Evolutionary conservation across 371 early-diverging fungal genomes (phyloP).

Genomic region (Coemansia sp.): DNA sequence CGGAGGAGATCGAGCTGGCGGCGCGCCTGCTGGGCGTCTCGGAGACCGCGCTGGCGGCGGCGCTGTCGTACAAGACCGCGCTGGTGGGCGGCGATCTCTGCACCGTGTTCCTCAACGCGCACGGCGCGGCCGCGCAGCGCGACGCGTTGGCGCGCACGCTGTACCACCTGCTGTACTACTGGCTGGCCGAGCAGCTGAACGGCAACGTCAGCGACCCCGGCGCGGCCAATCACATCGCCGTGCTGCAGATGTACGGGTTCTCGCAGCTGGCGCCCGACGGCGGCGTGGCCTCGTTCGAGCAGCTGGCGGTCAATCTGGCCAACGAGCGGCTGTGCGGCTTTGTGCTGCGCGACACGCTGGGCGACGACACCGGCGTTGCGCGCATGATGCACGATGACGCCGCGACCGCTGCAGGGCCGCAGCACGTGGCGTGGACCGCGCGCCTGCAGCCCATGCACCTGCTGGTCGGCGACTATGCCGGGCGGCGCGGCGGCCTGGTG

Average conservation of each 20-base stretch:
- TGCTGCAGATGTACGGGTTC: conserved; percentile 70
- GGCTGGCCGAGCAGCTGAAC: conserved; percentile 90
- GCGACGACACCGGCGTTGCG: conserved; percentile 56
- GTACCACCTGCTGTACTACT: conserved; percentile 80
- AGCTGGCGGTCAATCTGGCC: conserved; percentile 77
- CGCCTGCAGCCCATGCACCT: conserved; percentile 33
- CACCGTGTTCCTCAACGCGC: conserved; percentile 80
- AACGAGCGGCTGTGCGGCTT: conserved; percentile 80
- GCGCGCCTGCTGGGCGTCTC: conserved; percentile 82
- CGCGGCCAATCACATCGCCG: conserved; percentile 70
- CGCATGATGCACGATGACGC: conserved; percentile 61
- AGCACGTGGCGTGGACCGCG: conserved; percentile 26
- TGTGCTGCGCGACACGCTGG: conserved; percentile 69
- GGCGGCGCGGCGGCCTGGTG: conserved; percentile 36
- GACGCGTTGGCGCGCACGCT: conserved; percentile 76
- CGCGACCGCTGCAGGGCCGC: conserved; percentile 14
- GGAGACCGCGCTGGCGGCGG: conserved; percentile 66
- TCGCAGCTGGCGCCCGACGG: conserved; percentile 11
- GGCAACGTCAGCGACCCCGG: conserved; percentile 60
- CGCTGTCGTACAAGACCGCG: conserved; percentile 65
- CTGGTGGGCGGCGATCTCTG: conserved; percentile 79
- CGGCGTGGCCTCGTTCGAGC: conserved; percentile 59
- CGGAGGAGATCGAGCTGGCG: conserved; percentile 67
- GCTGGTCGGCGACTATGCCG: conserved; percentile 39
- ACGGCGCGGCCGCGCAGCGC: conserved; percentile 73